A percentile compares a stretch with the other conserved stretches of the same genome.
Conservation (phyloP, 2,329 filamentous ascomycete species). For the Aspergillus novoparasiticus region DNA sequence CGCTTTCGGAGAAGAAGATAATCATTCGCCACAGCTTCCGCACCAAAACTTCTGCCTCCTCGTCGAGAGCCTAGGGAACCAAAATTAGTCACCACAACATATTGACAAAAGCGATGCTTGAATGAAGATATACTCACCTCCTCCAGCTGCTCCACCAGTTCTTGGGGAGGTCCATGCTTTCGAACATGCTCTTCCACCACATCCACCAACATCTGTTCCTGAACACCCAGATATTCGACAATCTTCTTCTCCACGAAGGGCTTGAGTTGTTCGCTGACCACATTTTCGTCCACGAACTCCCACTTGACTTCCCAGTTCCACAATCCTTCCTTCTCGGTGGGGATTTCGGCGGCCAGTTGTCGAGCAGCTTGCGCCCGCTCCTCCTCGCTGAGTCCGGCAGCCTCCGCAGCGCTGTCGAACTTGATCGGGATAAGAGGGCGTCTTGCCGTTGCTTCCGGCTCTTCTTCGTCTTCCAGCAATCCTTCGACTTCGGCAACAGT, state of each 20-base stretch:
- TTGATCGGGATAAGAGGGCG: conserved; percentile 80
- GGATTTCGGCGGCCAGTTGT: conserved; percentile 86
- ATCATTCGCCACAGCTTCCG: conserved; percentile 99
- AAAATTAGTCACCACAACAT: conserved; percentile 34
- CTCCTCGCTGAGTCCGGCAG: conserved; percentile 75
- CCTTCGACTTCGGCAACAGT: conserved; percentile 94
- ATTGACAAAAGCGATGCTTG: background rate
- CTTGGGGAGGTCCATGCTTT: conserved; percentile 72
- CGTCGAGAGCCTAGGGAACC: conserved; percentile 72
- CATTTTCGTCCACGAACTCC: conserved; percentile 81
- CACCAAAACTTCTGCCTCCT: conserved; percentile 90
- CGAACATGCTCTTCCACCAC: conserved; percentile 86
- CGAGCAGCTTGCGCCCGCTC: conserved; percentile 81
- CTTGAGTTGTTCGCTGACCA: conserved; percentile 82
- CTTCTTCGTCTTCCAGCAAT: conserved; percentile 91
- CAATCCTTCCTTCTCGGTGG: conserved; percentile 78
- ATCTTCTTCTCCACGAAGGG: conserved; percentile 99
- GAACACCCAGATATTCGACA: conserved; percentile 91
- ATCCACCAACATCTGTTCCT: conserved; percentile 93
- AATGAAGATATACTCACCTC: conserved; percentile 61
- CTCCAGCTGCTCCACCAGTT: conserved; percentile 80
- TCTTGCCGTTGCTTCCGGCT: conserved; percentile 67
- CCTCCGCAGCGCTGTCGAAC: conserved; percentile 70
- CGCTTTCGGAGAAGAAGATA: conserved; percentile 94
- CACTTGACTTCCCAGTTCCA: conserved; percentile 95